Evolutionary conservation across 495 filamentous ascomycete genomes (phyloP).

Genomic region (Astrocystis sublimbata): DNA sequence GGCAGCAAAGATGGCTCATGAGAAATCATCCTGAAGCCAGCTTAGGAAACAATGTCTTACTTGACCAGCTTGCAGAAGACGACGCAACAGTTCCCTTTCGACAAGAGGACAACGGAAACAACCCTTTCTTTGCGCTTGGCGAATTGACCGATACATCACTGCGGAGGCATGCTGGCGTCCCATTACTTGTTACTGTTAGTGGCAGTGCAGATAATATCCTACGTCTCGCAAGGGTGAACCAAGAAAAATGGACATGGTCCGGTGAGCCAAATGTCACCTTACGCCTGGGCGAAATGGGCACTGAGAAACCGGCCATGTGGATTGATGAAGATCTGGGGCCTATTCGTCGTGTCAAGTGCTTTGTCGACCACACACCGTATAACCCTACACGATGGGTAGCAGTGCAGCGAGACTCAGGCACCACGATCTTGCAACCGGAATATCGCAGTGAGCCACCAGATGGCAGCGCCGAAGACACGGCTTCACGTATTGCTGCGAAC

Average conservation of each 20-base stretch:
- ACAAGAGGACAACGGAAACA: constrained; percentile 9
- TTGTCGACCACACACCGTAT: constrained; percentile 48
- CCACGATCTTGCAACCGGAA: constrained; percentile 61
- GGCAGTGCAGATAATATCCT: constrained; percentile 57
- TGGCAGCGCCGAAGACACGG: constrained; percentile 15
- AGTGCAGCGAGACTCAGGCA: constrained; percentile 58
- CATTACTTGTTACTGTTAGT: constrained; percentile 48
- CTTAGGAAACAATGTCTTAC: constrained; percentile 31
- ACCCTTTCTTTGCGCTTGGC: constrained; percentile 37
- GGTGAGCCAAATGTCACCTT: constrained; percentile 39
- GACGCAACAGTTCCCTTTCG: constrained; percentile 16
- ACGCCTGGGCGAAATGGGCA: constrained; percentile 33
- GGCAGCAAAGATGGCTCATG: constrained; percentile 41
- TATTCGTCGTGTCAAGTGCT: constrained; percentile 69
- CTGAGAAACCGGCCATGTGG: constrained; percentile 55
- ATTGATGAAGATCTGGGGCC: constrained; percentile 51
- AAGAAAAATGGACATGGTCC: constrained; percentile 50
- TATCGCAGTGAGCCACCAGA: constrained; percentile 29
- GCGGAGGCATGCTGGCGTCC: constrained; percentile 21
- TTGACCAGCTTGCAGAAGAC: constrained; percentile 31
- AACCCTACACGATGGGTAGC: constrained; percentile 59
- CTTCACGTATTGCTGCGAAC: constrained; percentile 62
- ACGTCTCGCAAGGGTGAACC: constrained; percentile 44
- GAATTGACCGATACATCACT: constrained; percentile 39
- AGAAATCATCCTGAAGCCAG: constrained; percentile 41